Conservation (phyloP, 73 alveolate species). For the Vitrella brassicaformis region DNA sequence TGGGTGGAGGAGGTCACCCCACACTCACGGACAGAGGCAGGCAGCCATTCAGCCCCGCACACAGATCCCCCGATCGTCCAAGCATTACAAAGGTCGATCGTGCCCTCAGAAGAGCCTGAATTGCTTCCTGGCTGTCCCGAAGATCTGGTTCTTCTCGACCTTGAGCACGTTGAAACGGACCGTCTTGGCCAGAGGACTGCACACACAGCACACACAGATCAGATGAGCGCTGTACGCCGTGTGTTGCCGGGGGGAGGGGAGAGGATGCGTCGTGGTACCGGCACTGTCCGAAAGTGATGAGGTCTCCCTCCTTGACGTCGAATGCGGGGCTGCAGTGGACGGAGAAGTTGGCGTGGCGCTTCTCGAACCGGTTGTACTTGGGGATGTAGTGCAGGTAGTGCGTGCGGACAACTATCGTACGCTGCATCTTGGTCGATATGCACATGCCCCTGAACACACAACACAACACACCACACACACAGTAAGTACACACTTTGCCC, state of each 20-base stretch:
- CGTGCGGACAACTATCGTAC: conserved; percentile 92
- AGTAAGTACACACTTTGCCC: no score
- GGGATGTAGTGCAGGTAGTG: conserved; percentile 94
- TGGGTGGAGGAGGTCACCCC: no score
- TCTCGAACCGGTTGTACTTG: conserved; percentile 79
- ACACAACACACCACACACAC: no score
- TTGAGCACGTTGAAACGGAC: conserved; percentile 94
- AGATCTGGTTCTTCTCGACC: conserved; percentile 62
- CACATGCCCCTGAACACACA: conserved; percentile 83
- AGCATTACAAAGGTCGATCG: no score
- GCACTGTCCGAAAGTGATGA: conserved; percentile 97
- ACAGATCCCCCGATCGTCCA: no score
- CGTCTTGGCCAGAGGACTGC: conserved; percentile 89
- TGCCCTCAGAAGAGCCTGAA: conserved; percentile 28
- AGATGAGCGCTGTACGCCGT: not conserved
- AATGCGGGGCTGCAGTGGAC: conserved; percentile 40
- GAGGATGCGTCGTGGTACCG: no score
- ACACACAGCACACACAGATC: no score
- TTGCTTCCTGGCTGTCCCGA: conserved; percentile 88
- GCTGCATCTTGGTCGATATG: conserved; percentile 91
- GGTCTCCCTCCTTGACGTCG: conserved; percentile 88
- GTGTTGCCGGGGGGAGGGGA: no score
- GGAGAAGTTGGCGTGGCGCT: conserved; percentile 81
- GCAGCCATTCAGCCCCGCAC: no score
- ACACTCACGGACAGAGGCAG: no score